These are phyloP conservation scores for Fusarium goolgardi DNA, from an alignment of 2,329 filamentous ascomycete species.

Conservation along the genomic window DNA sequence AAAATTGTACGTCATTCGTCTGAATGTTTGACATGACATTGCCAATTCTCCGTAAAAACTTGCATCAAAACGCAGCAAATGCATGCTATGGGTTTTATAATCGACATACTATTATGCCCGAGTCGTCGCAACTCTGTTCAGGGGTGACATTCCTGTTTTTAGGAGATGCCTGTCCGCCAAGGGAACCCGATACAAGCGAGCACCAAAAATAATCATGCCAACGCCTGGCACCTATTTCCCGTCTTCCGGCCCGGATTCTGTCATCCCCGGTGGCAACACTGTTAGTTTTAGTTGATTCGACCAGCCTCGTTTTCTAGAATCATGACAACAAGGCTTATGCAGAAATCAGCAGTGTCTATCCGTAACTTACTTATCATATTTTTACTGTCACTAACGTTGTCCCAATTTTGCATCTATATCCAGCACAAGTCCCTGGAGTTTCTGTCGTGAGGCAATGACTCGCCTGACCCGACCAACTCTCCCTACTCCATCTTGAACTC, in stretches of 20 bases:
- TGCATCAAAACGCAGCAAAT: background rate
- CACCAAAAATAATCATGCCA: constrained; percentile 25
- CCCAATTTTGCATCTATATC: background rate
- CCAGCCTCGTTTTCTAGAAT: constrained; percentile 25
- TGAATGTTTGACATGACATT: background rate
- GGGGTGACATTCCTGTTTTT: background rate
- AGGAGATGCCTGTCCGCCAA: background rate
- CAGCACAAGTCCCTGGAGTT: constrained; percentile 1
- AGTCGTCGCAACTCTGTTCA: background rate
- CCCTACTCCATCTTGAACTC: too few relatives aligned
- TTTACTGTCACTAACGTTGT: background rate
- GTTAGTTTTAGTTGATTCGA: background rate
- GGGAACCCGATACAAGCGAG: background rate
- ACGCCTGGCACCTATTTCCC: background rate
- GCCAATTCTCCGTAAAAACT: background rate
- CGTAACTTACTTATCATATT: background rate
- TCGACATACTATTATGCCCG: background rate
- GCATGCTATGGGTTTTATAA: background rate
- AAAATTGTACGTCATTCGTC: constrained; percentile 7
- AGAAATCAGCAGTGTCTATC: background rate
- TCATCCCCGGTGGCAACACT: background rate
- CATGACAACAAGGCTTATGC: background rate
- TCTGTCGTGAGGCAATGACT: background rate
- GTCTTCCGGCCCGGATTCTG: background rate
- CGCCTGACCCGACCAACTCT: background rate